Base-by-base conservation (phyloP, 1,139 yeast species). In the Kluyveromyces marxianus region DNA sequence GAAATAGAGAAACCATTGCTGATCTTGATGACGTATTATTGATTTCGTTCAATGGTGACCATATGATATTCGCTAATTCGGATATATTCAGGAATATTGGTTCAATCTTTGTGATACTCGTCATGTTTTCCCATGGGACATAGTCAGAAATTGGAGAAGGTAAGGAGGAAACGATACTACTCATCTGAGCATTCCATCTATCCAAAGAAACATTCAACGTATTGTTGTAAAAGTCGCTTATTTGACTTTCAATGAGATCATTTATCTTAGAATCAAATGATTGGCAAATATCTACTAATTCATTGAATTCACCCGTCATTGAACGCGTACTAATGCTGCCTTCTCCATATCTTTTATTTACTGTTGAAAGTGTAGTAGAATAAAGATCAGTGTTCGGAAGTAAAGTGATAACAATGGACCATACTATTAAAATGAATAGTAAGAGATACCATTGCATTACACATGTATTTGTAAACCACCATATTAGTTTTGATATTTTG, bases 111-210 rank as follows among this genome's bases (percentile, higher is more conserved):
- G 21, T 10, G 10, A 30, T n/a, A 7, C 10, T 25, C 4, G 37
- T 33, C 21, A 40, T n/a, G n/a, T 34, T 34, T 21, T 40, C 27
- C 43, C 43, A 40, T 14, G 37, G 38, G 7, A 40, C 37, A 27
- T 28, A 40, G 3, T 25, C 31, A 2, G 34, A 26, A 8, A 34
- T 14, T 14, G 6, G 6, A n/a, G 37, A 7, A 4, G 43, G 32
- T 25, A 40, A 25, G 7, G 8, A 27, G 14, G 37, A 5, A 2
- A 28, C 33, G 21, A 40, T 5, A 5, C 14, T 10, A 7, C 7
- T 10, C 43, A 40, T 40, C 10, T 34, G 10, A 5, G 6, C 14
- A 27, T 40, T 40, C 14, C 25, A 28, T 7, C 29, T 34, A 7
- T 26, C 25, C 26, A 40, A 10, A 26, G 43, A 33, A 8, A 6